These are phyloP conservation scores for Agapanthus africanus DNA, from an alignment of 106 monocot genomes.

Conservation along the genomic window DNA sequence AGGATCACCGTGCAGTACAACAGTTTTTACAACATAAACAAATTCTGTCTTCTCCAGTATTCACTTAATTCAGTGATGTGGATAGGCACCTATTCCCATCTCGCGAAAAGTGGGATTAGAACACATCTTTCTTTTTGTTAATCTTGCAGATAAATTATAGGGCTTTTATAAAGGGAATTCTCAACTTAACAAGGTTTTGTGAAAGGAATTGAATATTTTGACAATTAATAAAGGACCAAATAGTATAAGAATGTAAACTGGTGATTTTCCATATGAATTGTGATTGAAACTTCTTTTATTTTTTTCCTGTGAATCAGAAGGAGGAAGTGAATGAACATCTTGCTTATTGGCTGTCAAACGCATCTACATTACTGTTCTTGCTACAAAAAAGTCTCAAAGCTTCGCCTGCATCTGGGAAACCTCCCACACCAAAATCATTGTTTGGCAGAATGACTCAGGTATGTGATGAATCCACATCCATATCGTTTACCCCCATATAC, in stretches of 20 bases:
- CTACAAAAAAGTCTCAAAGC: conserved; percentile 85
- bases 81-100: neutral
- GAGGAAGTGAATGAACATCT: conserved; percentile 67
- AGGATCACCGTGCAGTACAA: too few species aligned
- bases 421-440: conserved; percentile 67
- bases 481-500: neutral
- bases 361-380: conserved; percentile 72
- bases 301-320: conserved; percentile 31
- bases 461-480: conserved; percentile 9
- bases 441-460: conserved; percentile 93
- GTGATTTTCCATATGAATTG: neutral
- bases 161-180: neutral
- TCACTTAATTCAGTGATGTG: neutral
- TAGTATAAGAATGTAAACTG: neutral
- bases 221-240: neutral
- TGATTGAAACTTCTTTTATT: conserved; percentile 40
- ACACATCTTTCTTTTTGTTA: neutral
- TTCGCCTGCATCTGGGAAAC: conserved; percentile 34
- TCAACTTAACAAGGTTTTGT: neutral
- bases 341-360: conserved; percentile 87
- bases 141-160: neutral
- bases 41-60: neutral
- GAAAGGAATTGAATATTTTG: neutral
- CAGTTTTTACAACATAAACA: too few species aligned
- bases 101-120: neutral